These are phyloP conservation scores for Graphiopsis chlorocephala DNA, from an alignment of 2,329 filamentous ascomycete genomes.

Conservation along the genomic window DNA sequence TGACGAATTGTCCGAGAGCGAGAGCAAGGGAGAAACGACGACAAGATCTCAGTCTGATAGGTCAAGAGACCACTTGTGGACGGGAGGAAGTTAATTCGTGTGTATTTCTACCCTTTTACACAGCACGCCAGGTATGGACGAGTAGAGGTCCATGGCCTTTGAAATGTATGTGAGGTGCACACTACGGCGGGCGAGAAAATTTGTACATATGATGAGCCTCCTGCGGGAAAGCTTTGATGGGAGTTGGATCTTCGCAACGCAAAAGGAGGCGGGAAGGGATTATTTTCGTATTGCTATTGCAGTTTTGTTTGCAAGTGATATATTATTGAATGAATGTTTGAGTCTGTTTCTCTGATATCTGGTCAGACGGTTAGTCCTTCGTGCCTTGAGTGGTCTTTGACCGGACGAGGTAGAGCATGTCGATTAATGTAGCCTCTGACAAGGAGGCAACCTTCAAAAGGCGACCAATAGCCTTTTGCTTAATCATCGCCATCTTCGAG, in stretches of 20 bases:
- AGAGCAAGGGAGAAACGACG: not conserved
- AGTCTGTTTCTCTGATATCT: not conserved
- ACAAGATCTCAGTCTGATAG: not conserved
- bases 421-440: not conserved
- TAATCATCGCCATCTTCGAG: not conserved
- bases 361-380: not conserved
- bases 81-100: not conserved
- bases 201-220: constrained; percentile 12
- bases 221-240: not conserved
- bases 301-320: not conserved
- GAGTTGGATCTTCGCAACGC: constrained; percentile 7
- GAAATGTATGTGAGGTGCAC: not conserved
- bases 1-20: not conserved
- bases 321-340: constrained; percentile 7
- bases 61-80: not conserved
- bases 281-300: constrained; percentile 13
- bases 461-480: not conserved
- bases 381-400: not conserved
- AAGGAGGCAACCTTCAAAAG: not conserved
- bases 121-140: not conserved
- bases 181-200: not conserved
- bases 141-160: not conserved
- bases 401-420: not conserved
- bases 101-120: not conserved
- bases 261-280: not conserved